Conservation (phyloP, 495 filamentous ascomycete species). For the Achaetomiella virescens region DNA sequence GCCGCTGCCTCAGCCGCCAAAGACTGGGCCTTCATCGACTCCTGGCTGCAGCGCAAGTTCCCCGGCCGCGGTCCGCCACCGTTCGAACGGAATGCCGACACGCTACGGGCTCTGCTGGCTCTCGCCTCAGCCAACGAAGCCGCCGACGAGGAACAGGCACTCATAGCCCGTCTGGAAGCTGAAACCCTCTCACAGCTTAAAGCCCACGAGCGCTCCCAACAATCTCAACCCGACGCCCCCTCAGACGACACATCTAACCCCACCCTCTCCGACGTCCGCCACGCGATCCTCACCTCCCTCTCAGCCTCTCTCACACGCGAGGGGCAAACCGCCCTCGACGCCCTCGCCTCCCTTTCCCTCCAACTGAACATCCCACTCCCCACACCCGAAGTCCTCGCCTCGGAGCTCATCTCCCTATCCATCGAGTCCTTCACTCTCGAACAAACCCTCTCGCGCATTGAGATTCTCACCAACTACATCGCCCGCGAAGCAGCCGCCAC, state of each 20-base stretch:
- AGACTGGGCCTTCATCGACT: conserved; percentile 83
- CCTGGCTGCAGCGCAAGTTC: conserved; percentile 70
- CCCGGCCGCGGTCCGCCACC: conserved; percentile 37
- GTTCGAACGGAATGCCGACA: conserved; percentile 83
- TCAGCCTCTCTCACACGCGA: conserved; percentile 37
- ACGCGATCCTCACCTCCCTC: conserved; percentile 34
- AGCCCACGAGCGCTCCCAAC: conserved; percentile 15
- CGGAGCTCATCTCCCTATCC: conserved; percentile 35
- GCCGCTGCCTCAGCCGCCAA: conserved; percentile 60
- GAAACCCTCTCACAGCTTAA: conserved; percentile 47
- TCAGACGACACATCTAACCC: background rate
- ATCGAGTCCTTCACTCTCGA: conserved; percentile 33
- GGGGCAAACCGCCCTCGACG: conserved; percentile 36
- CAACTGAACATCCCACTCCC: conserved; percentile 28
- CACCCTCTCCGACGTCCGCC: conserved; percentile 31
- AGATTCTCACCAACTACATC: conserved; percentile 38
- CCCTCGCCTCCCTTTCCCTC: conserved; percentile 36
- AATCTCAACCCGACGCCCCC: conserved; percentile 3
- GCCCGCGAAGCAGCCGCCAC: conserved; percentile 11
- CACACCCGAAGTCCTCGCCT: conserved; percentile 31
- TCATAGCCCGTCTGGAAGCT: conserved; percentile 56
- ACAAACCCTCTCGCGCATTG: conserved; percentile 37
- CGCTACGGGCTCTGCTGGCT: conserved; percentile 67
- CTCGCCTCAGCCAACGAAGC: conserved; percentile 72
- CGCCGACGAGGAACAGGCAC: conserved; percentile 66